Evolutionary conservation across 345 rosid species (phyloP).

Genomic region (Lepidium aucheri): DNA sequence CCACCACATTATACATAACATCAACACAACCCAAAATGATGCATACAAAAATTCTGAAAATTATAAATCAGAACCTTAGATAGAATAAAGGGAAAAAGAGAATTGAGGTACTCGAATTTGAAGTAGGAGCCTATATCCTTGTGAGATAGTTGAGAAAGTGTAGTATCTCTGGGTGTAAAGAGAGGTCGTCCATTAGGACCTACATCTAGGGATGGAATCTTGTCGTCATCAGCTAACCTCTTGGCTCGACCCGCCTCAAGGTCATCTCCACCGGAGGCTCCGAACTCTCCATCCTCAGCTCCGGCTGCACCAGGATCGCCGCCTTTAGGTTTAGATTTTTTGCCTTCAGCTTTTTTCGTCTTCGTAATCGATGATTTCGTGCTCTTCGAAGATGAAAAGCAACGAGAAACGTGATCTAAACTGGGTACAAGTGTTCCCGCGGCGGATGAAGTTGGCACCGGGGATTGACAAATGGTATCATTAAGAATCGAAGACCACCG

Average conservation of each 20-base stretch:
- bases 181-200: constrained; percentile 66
- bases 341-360: constrained; percentile 43
- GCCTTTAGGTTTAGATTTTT: constrained; percentile 38
- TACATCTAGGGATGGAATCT: constrained; percentile 52
- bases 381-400: constrained; percentile 32
- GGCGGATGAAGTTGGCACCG: constrained; percentile 6
- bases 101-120: constrained; percentile 46
- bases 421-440: neutral
- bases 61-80: neutral
- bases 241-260: constrained; percentile 44
- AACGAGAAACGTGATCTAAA: constrained; percentile 16
- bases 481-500: constrained; percentile 2
- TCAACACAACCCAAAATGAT: neutral
- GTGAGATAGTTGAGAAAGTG: constrained; percentile 58
- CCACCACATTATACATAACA: constrained; percentile 4
- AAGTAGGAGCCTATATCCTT: constrained; percentile 61
- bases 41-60: neutral
- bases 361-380: constrained; percentile 22
- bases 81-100: neutral
- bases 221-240: constrained; percentile 59
- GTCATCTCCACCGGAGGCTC: constrained; percentile 33
- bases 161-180: constrained; percentile 50
- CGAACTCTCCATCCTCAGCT: constrained; percentile 27
- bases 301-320: constrained; percentile 24
- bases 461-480: constrained; percentile 3